Percentiles rank a stretch among this genome's conserved stretches.
Conservation (phyloP, 768 basidiomycete genomes). For the Termitomyces heimii region DNA sequence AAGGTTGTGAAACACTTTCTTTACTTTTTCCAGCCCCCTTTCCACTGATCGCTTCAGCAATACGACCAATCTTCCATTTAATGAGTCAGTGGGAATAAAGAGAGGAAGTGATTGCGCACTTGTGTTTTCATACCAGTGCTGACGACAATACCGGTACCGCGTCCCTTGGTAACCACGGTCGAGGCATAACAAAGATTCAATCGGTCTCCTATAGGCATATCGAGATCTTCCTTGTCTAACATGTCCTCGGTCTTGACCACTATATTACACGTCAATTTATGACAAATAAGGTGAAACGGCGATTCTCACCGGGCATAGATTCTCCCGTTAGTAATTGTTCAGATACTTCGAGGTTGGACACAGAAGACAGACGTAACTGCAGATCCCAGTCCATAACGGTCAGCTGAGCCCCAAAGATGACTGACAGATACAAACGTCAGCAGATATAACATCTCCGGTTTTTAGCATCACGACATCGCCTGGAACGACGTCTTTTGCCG, state of each 20-base stretch:
- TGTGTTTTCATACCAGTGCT: constrained; percentile 50
- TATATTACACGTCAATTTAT: constrained; percentile 1
- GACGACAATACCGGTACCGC: constrained; percentile 40
- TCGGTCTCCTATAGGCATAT: constrained; percentile 36
- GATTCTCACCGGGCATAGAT: constrained; percentile 33
- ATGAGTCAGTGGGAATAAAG: neutral
- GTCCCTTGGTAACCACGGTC: constrained; percentile 40
- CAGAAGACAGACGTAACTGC: constrained; percentile 35
- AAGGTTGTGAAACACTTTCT: constrained; percentile 17
- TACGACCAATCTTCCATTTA: constrained; percentile 27
- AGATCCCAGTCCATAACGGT: neutral
- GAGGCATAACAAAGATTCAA: constrained; percentile 39
- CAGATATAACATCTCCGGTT: constrained; percentile 35
- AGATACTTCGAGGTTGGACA: constrained; percentile 42
- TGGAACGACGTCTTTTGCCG: constrained; percentile 36
- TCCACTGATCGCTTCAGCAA: constrained; percentile 28
- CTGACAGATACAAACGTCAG: constrained; percentile 28
- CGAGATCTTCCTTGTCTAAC: constrained; percentile 22
- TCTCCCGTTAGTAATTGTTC: constrained; percentile 51
- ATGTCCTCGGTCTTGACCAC: constrained; percentile 34
- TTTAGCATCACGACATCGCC: constrained; percentile 35
- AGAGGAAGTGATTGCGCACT: constrained; percentile 23
- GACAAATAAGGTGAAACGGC: neutral
- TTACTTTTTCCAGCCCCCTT: constrained; percentile 12
- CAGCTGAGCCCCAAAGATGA: neutral